phyloP scores from a whole-genome alignment of 257 asterid genomes.

The Solanum dulcamara region DNA sequence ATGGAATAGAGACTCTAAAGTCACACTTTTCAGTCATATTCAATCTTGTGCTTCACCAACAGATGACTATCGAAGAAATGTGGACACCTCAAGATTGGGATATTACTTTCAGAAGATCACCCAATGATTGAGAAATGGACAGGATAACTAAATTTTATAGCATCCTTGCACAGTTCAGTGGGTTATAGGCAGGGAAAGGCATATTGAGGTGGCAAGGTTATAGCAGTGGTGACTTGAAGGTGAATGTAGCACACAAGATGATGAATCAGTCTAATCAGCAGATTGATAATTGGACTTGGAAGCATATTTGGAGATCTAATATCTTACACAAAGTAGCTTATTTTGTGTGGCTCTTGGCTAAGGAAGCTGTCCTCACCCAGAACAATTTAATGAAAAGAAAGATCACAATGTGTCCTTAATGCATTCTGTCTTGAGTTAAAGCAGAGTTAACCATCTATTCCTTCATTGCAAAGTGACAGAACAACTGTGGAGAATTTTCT shows the following conservation, averaged over 20 bases:
- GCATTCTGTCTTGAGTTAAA: not conserved
- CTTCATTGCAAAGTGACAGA: not conserved
- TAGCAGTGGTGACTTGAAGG: not conserved
- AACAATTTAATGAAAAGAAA: not conserved
- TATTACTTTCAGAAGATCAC: not conserved
- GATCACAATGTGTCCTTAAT: not conserved
- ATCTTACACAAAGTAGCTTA: not conserved
- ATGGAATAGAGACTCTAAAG: not conserved
- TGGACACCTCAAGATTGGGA: not conserved
- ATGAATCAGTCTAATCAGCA: not conserved
- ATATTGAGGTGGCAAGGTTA: not conserved
- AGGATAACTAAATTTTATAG: not conserved
- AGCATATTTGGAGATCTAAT: not conserved
- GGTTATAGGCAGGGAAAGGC: not conserved
- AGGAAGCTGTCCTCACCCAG: not conserved
- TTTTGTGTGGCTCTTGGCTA: not conserved
- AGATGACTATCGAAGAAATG: not conserved
- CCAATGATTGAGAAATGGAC: not conserved
- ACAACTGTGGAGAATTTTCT: not conserved
- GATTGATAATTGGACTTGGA: not conserved
- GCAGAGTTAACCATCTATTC: not conserved
- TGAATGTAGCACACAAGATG: not conserved
- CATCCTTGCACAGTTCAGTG: not conserved
- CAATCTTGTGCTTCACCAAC: not conserved
- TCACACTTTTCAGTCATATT: not conserved